Percentiles rank a stretch among this genome's conserved stretches.
phyloP scores from a whole-genome alignment of 257 asterid species.

The Avicennia marina region DNA sequence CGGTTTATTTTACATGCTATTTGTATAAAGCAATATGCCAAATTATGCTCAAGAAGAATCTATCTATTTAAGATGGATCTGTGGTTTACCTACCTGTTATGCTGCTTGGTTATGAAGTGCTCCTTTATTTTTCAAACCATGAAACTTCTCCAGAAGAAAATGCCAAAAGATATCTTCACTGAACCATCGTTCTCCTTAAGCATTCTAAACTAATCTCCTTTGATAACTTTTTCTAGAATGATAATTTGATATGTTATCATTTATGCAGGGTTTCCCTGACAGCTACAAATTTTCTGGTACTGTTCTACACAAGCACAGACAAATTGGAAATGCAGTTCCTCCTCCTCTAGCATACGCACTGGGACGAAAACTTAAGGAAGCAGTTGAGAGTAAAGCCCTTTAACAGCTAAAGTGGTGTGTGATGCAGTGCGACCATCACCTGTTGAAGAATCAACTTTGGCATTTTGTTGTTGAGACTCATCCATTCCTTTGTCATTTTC shows the following conservation, averaged over 20 bases:
- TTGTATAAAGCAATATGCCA: not conserved
- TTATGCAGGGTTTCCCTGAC: slow-evolving; percentile 78
- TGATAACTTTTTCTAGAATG: not conserved
- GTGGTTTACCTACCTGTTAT: too few relatives aligned
- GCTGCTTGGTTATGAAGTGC: too few relatives aligned
- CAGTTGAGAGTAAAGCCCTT: slow-evolving; percentile 33
- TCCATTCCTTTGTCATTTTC: too few relatives aligned
- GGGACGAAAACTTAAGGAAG: slow-evolving; percentile 83
- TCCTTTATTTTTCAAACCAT: too few relatives aligned
- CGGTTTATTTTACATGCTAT: not conserved
- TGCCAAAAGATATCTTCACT: not conserved
- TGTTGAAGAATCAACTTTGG: too few relatives aligned
- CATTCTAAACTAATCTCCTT: not conserved
- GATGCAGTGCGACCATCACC: too few relatives aligned
- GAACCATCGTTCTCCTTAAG: too few relatives aligned
- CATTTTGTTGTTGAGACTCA: too few relatives aligned
- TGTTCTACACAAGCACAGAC: slow-evolving; percentile 70
- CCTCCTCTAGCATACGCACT: slow-evolving; percentile 91
- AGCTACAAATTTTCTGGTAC: slow-evolving; percentile 67
- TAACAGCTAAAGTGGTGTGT: too few relatives aligned
- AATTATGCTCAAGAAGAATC: too few relatives aligned
- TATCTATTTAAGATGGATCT: too few relatives aligned
- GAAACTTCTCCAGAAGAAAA: not conserved
- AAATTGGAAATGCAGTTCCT: slow-evolving; percentile 96
- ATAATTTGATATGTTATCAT: not conserved